phyloP scores from a whole-genome alignment of 257 asterid genomes.

The Ehretia macrophylla region DNA sequence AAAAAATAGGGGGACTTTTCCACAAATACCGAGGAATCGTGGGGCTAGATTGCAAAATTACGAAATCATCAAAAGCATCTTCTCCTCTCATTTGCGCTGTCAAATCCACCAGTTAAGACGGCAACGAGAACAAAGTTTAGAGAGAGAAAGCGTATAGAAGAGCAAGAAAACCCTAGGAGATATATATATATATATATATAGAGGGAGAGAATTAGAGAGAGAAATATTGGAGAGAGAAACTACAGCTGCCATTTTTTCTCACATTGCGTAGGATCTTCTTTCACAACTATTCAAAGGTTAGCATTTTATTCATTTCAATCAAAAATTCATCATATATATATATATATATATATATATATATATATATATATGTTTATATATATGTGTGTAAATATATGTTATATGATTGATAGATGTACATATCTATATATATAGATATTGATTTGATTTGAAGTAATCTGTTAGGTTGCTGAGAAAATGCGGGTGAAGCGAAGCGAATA shows the following conservation, averaged over 20 bases:
- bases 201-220: neutral
- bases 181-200: too few species aligned
- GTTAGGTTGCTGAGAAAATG: constrained; percentile 21
- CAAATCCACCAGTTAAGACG: constrained; percentile 3
- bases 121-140: neutral
- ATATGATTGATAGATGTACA: too few species aligned
- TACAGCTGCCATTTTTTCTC: neutral
- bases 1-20: neutral
- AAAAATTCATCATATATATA: neutral
- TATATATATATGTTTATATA: constrained; percentile 11
- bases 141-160: neutral
- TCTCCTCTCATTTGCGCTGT: constrained; percentile 12
- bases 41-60: constrained; percentile 14
- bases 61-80: constrained; percentile 8
- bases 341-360: neutral
- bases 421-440: constrained; percentile 2
- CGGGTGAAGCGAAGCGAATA: neutral
- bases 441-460: constrained; percentile 13
- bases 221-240: neutral
- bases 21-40: neutral
- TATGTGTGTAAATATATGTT: too few species aligned
- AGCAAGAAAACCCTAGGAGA: neutral
- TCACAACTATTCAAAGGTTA: neutral
- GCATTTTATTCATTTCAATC: constrained; percentile 8
- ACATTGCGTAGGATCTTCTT: constrained; percentile 1